phyloP scores from a whole-genome alignment of 78 protist species.

The Tieghemostelium lacteum region DNA sequence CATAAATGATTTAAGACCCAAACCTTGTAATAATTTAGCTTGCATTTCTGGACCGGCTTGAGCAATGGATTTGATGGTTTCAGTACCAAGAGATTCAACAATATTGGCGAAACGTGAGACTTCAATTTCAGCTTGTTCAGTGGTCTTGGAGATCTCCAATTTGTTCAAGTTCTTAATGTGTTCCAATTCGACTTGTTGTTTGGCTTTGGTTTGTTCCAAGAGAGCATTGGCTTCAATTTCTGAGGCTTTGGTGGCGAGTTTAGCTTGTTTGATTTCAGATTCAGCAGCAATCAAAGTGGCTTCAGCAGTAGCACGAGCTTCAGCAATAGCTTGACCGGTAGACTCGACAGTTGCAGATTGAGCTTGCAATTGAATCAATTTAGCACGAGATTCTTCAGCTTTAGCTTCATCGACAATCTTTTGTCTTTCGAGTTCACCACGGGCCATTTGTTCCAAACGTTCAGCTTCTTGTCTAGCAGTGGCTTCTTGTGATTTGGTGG shows the following conservation, averaged over 20 bases:
- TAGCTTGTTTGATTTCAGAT: constrained; percentile 84
- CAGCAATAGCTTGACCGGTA: constrained; percentile 89
- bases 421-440: constrained; percentile 90
- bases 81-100: constrained; percentile 84
- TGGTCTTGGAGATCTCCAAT: constrained; percentile 70
- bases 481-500: constrained; percentile 94
- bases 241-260: constrained; percentile 66
- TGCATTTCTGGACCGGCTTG: constrained; percentile 92
- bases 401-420: constrained; percentile 80
- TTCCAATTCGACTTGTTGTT: constrained; percentile 69
- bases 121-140: constrained; percentile 80
- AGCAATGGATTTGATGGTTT: constrained; percentile 88
- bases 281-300: constrained; percentile 85
- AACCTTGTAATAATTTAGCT: constrained; percentile 81
- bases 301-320: constrained; percentile 88
- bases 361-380: constrained; percentile 88
- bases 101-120: constrained; percentile 55
- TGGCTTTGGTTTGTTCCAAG: constrained; percentile 27
- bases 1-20: constrained; percentile 84
- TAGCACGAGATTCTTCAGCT: constrained; percentile 79
- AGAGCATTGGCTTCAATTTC: constrained; percentile 72
- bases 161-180: constrained; percentile 54
- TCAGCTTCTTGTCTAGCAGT: constrained; percentile 91
- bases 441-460: constrained; percentile 89
- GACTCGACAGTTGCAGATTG: constrained; percentile 85